Percentiles rank a stretch among this genome's conserved stretches.
These are phyloP conservation scores for Davidsoniella eucalypti DNA, from an alignment of 2,329 filamentous ascomycete species.

Conservation along the genomic window DNA sequence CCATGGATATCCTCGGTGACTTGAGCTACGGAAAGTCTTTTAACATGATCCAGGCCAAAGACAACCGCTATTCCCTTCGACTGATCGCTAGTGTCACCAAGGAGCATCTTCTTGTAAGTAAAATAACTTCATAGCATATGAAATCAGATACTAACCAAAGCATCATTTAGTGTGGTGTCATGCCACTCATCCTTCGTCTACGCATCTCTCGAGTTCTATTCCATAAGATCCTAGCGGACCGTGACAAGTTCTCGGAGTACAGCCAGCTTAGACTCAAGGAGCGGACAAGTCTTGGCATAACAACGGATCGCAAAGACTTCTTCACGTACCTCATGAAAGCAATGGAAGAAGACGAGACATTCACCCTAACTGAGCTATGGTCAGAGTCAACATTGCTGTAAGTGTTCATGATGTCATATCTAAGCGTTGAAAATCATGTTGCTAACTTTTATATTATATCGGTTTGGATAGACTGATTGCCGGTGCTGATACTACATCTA, in stretches of 20 bases:
- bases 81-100: constrained; percentile 52
- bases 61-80: constrained; percentile 50
- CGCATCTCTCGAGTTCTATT: constrained; percentile 53
- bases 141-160: background rate
- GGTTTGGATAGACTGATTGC: constrained; percentile 39
- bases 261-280: constrained; percentile 50
- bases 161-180: constrained; percentile 44
- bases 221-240: constrained; percentile 46
- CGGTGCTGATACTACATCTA: constrained; percentile 56
- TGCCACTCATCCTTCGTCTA: constrained; percentile 50
- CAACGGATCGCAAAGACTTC: constrained; percentile 52
- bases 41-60: constrained; percentile 38
- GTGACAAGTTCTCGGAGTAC: constrained; percentile 55
- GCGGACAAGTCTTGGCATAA: constrained; percentile 46
- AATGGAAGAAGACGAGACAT: constrained; percentile 49
- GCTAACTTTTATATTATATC: background rate
- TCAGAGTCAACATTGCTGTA: constrained; percentile 52
- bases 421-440: background rate
- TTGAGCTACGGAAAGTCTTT: constrained; percentile 46
- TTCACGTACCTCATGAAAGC: constrained; percentile 61
- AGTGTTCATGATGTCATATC: constrained; percentile 15
- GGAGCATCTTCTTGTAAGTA: constrained; percentile 48
- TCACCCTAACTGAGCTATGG: constrained; percentile 51
- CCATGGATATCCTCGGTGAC: constrained; percentile 46
- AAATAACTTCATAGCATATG: background rate